Percentiles rank a stretch among this genome's conserved stretches.
Evolutionary conservation across 371 early-diverging fungal genomes (phyloP).

Genomic region (Capniomyces stellatus): DNA sequence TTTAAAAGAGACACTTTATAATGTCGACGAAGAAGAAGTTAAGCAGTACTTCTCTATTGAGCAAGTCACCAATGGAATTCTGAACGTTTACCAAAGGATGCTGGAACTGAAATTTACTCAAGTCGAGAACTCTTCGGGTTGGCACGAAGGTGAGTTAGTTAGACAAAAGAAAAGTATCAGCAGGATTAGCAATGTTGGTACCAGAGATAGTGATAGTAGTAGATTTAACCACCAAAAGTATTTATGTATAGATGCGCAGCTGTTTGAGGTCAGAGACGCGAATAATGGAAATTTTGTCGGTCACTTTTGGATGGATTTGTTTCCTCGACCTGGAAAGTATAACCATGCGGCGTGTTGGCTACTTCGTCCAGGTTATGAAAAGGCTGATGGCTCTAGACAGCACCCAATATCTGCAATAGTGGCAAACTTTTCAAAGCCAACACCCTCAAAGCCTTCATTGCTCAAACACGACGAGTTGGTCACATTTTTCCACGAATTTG

Average conservation of each 20-base stretch:
- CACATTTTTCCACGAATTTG: slow-evolving; percentile 55
- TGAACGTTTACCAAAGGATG: slow-evolving; percentile 48
- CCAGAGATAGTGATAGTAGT: too few relatives aligned
- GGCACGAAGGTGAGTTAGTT: slow-evolving; percentile 27
- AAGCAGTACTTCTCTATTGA: slow-evolving; percentile 59
- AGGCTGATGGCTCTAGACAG: slow-evolving; percentile 28
- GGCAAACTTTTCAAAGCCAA: slow-evolving; percentile 66
- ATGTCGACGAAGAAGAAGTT: slow-evolving; percentile 55
- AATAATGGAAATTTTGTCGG: slow-evolving; percentile 38
- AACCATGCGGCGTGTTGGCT: slow-evolving; percentile 58
- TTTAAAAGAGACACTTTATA: slow-evolving; percentile 45
- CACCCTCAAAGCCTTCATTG: slow-evolving; percentile 48
- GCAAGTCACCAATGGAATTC: slow-evolving; percentile 40
- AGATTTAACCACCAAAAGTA: not conserved
- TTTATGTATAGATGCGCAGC: slow-evolving; percentile 37
- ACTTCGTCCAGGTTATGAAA: slow-evolving; percentile 39
- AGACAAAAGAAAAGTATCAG: too few relatives aligned
- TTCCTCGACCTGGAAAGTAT: slow-evolving; percentile 61
- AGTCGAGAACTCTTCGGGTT: slow-evolving; percentile 36
- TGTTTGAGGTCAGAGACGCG: slow-evolving; percentile 47
- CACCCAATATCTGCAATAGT: slow-evolving; percentile 64
- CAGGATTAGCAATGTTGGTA: too few relatives aligned
- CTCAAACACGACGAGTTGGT: slow-evolving; percentile 68
- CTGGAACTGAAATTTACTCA: slow-evolving; percentile 42
- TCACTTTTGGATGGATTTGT: slow-evolving; percentile 59